Evolutionary conservation across 371 early-diverging fungal genomes (phyloP).

Genomic region (Mucor plumbeus): DNA sequence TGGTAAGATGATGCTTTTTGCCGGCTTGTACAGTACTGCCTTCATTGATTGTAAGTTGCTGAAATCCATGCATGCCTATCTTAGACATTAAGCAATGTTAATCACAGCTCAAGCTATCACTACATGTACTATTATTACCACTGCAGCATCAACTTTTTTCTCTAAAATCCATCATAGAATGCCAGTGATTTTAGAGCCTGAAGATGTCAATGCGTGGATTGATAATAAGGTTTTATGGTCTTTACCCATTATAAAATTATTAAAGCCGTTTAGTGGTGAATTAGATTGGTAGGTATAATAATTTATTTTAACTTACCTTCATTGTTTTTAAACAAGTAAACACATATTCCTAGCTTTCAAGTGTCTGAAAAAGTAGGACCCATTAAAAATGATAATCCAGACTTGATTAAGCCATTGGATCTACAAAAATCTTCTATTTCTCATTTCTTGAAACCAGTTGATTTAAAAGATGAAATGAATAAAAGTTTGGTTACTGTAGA

Average conservation of each 20-base stretch:
- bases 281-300: slow-evolving; percentile 42
- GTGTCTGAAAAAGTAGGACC: slow-evolving; percentile 51
- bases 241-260: slow-evolving; percentile 38
- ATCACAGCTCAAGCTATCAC: not conserved
- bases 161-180: slow-evolving; percentile 73
- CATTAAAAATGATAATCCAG: slow-evolving; percentile 43
- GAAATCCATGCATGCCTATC: too few species aligned
- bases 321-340: too few species aligned
- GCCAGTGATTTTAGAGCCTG: slow-evolving; percentile 70
- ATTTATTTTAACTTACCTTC: too few species aligned
- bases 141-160: slow-evolving; percentile 41
- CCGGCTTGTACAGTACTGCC: slow-evolving; percentile 61
- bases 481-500: not conserved
- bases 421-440: slow-evolving; percentile 39
- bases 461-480: not conserved
- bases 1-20: slow-evolving; percentile 66
- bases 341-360: slow-evolving; percentile 31
- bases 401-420: slow-evolving; percentile 49
- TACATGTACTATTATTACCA: slow-evolving; percentile 68
- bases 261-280: slow-evolving; percentile 61
- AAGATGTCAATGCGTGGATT: slow-evolving; percentile 63
- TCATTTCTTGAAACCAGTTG: slow-evolving; percentile 28
- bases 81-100: not conserved
- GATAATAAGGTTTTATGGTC: slow-evolving; percentile 52
- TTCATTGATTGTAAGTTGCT: slow-evolving; percentile 31